phyloP scores from a whole-genome alignment of 805 yeast genomes.

The Brettanomyces sp. region DNA sequence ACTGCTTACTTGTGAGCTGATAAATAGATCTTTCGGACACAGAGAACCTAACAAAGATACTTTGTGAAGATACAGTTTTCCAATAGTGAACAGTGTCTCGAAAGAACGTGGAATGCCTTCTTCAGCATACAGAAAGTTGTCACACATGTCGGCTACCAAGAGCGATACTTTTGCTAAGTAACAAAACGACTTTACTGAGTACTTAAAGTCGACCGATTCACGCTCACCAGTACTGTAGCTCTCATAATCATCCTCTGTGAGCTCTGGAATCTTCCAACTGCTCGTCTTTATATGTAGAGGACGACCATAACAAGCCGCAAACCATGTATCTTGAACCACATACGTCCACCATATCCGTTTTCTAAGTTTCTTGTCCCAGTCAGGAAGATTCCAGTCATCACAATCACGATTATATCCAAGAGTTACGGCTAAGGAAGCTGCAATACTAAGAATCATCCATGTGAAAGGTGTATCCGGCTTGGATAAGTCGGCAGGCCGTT shows the following conservation, averaged over 20 bases:
- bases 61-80: not conserved
- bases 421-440: not conserved
- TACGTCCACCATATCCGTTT: constrained; percentile 5
- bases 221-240: constrained; percentile 1
- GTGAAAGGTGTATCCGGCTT: constrained; percentile 3
- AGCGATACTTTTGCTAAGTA: not conserved
- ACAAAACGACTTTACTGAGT: constrained; percentile 1
- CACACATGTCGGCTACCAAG: constrained; percentile 1
- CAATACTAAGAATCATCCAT: constrained; percentile 4
- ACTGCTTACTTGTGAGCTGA: not conserved
- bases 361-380: constrained; percentile 2
- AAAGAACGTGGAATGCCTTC: not conserved
- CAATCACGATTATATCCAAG: constrained; percentile 3
- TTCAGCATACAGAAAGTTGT: not conserved
- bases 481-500: constrained; percentile 1
- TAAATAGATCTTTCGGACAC: not conserved
- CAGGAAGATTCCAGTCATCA: constrained; percentile 1
- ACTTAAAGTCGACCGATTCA: not conserved
- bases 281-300: not conserved
- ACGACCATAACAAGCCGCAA: constrained; percentile 2
- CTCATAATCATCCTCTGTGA: constrained; percentile 1
- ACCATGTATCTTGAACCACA: constrained; percentile 4
- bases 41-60: not conserved
- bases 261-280: not conserved
- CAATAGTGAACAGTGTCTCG: not conserved